phyloP scores from a whole-genome alignment of 495 filamentous ascomycete species.

The Evernia prunastri region DNA sequence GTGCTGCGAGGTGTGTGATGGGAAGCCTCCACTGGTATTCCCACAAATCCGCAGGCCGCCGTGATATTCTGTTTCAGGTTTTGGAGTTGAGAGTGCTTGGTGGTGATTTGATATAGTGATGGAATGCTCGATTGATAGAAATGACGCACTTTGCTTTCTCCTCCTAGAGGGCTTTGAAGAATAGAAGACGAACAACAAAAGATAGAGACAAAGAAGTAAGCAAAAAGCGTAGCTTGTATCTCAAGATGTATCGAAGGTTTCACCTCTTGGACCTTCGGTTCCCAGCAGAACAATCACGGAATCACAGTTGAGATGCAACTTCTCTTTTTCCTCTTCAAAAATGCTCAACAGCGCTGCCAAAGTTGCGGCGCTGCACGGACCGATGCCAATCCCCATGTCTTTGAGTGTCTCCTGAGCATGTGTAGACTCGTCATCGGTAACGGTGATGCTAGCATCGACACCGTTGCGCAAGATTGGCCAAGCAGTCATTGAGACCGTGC shows the following conservation, averaged over 20 bases:
- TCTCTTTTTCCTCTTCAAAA: slow-evolving; percentile 26
- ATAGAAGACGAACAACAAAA: not conserved
- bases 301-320: slow-evolving; percentile 34
- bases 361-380: slow-evolving; percentile 59
- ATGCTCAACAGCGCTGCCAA: slow-evolving; percentile 50
- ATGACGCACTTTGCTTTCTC: not conserved
- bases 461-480: slow-evolving; percentile 52
- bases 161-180: not conserved
- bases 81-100: not conserved
- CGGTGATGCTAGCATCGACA: slow-evolving; percentile 51
- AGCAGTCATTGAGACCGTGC: slow-evolving; percentile 54
- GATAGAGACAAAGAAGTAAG: not conserved
- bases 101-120: not conserved
- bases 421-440: slow-evolving; percentile 53
- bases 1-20: slow-evolving; percentile 4
- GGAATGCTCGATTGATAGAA: not conserved
- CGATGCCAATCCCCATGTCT: slow-evolving; percentile 40
- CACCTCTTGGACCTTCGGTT: slow-evolving; percentile 41
- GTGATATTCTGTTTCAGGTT: not conserved
- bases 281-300: slow-evolving; percentile 50
- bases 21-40: not conserved
- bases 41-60: not conserved
- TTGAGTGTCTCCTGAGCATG: slow-evolving; percentile 45
- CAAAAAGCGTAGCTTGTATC: not conserved
- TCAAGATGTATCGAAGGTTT: slow-evolving; percentile 10